Evolutionary conservation across 2,329 filamentous ascomycete species (phyloP), one percentile per base, ranked within the genome.

Genomic region (Colletotrichum brevisporum): DNA sequence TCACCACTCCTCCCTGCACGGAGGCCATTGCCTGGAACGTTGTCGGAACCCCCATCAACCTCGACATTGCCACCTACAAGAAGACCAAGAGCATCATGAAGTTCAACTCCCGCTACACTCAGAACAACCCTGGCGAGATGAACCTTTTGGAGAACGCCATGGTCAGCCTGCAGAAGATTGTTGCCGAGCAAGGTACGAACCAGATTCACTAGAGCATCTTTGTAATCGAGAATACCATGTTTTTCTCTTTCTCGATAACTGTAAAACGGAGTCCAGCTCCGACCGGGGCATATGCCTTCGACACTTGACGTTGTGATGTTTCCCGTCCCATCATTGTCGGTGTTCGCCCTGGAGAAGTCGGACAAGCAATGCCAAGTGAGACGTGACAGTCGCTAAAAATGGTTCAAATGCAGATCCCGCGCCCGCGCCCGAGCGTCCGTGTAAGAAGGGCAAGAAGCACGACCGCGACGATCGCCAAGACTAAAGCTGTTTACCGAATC

Each of bases 1-100:
- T 91, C 53, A 91, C 89, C 51, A 90, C 88, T 0, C 89, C 89
- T n/a, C 89, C 89, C 4, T 91, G 89, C 78, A 81, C 82, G 12
- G 88, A 90, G 76, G 84, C 83, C 26, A 80, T 91, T 13, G 80
- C 77, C 8, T 90, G 88, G 82, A 78, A 88, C 53, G 77, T 89
- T 52, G 84, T 84, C 71, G 79, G 81, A 68, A 72, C 85, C 58
- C 83, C 84, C 43, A 75, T 89, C 3, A 76, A 78, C 50, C 78
- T 90, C 70, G 79, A 82, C 69, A 80, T 86, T 9, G 76, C 77
- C 4, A 86, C 84, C n/a, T 90, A 79, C 75, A 83, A 85, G 72
- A 79, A 78, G 55, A 83, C 87, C 64, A 88, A 88, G 77, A 77
- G 75, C 39, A 82, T 89, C 50, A 78, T 88, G 60, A 86, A 84